Evolutionary conservation across 495 filamentous ascomycete genomes (phyloP).

Genomic region (Massariosphaeria phaeospora): DNA sequence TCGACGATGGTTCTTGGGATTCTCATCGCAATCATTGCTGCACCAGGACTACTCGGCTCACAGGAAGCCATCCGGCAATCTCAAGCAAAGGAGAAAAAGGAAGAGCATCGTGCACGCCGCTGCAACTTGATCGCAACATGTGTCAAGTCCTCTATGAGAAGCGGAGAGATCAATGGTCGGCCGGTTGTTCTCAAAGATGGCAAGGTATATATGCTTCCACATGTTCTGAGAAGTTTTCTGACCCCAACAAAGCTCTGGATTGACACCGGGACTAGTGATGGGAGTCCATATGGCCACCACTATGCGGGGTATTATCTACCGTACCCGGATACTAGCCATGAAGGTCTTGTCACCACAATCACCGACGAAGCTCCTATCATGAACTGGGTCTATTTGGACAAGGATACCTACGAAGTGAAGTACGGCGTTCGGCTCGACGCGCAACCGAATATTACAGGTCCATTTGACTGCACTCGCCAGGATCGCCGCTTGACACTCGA

Average conservation of each 20-base stretch:
- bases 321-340: slow-evolving; percentile 31
- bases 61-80: slow-evolving; percentile 38
- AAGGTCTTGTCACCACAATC: slow-evolving; percentile 39
- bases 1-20: slow-evolving; percentile 37
- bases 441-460: slow-evolving; percentile 33
- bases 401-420: slow-evolving; percentile 35
- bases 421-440: slow-evolving; percentile 36
- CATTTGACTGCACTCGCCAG: slow-evolving; percentile 36
- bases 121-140: slow-evolving; percentile 36
- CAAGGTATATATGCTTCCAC: slow-evolving; percentile 21
- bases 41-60: slow-evolving; percentile 36
- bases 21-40: slow-evolving; percentile 30
- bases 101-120: slow-evolving; percentile 38
- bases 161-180: slow-evolving; percentile 34
- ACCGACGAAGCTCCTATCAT: slow-evolving; percentile 35
- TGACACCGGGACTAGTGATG: slow-evolving; percentile 30
- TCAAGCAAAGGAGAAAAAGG: slow-evolving; percentile 34
- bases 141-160: slow-evolving; percentile 28
- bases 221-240: neutral
- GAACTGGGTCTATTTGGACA: slow-evolving; percentile 39
- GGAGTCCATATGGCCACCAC: slow-evolving; percentile 27
- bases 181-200: slow-evolving; percentile 34
- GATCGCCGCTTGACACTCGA: slow-evolving; percentile 37
- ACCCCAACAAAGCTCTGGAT: slow-evolving; percentile 32
- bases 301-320: slow-evolving; percentile 37